phyloP scores from a whole-genome alignment of 139 green algal genomes.

The Closterium sp. region DNA sequence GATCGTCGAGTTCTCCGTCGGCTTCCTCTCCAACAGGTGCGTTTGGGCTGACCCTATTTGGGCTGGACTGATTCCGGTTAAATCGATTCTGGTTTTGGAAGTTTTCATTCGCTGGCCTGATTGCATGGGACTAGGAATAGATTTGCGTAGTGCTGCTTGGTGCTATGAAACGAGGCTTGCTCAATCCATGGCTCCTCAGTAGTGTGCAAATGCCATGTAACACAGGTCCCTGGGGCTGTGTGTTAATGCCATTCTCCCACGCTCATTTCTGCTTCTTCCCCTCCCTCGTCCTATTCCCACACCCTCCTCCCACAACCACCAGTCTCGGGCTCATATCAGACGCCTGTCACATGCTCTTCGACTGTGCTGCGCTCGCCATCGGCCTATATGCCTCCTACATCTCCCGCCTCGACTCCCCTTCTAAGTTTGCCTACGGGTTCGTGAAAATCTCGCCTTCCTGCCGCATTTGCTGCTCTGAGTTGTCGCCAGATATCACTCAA shows the following conservation, averaged over 20 bases:
- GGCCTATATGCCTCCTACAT: conserved; percentile 54
- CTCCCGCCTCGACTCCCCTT: conserved; percentile 1
- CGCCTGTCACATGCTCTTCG: conserved; percentile 60
- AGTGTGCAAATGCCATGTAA: too few species aligned
- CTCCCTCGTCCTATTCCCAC: background rate
- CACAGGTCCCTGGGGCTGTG: too few species aligned
- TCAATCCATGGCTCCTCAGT: too few species aligned
- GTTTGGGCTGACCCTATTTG: conserved; percentile 28
- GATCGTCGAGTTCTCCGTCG: conserved; percentile 54
- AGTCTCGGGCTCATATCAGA: conserved; percentile 60
- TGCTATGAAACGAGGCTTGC: too few species aligned
- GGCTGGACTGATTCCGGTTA: background rate
- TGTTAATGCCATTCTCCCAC: too few species aligned
- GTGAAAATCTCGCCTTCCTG: background rate
- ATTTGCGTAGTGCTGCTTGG: too few species aligned
- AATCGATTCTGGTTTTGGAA: background rate
- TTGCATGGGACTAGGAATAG: background rate
- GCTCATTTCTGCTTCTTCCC: background rate
- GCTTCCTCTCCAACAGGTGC: conserved; percentile 52
- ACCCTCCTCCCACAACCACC: background rate
- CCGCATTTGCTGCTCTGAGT: background rate
- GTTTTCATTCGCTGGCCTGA: background rate
- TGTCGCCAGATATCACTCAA: too few species aligned
- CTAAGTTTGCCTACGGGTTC: conserved; percentile 53
- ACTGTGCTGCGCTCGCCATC: conserved; percentile 55